Base-by-base conservation (phyloP, 75 land plant species). In the Picea glauca region DNA sequence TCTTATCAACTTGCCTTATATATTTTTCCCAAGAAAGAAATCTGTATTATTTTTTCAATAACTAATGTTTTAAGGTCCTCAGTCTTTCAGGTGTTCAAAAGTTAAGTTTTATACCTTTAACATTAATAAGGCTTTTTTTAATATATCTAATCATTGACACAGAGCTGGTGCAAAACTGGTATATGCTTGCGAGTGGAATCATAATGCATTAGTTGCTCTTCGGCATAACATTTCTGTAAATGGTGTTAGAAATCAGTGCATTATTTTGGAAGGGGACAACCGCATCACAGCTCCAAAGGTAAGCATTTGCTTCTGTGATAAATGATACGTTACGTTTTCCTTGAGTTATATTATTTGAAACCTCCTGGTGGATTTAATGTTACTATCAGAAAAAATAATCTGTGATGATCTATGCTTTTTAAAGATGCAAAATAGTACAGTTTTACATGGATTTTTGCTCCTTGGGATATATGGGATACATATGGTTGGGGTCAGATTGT, bases 181-280 rank as follows among this genome's bases (percentile, higher is more conserved):
- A 23, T 96, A 94, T 90, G 97, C 98, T 66, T 96, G 98, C 81
- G 98, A 96, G 78, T 96, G 98, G 98, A 96, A 96, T 81, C 94
- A 94, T 14, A 78, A 86, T 88, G 98, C 97, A 61, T 26, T 94
- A 31, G 78, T 78, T 66, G 96, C 96, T 58, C 92, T 96, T 31
- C 84, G 83, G 14, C 91, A 79, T 67, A 96, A 96, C 85, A 62
- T 96, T 38, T 78, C 62, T 76, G 86, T 85, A 26, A 94, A 93
- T 85, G 87, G 61, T 65, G 98, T 96, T 13, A 80, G 87, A 60
- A 82, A 90, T 79, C 88, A 84, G 11, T 94, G 97, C 85, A 74
- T 87, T 72, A 82, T 96, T 73, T 79, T 96, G 54, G 94, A 96
- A 85, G 98, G 98, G 79, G 98, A 96, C 84, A 96, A 94, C 79